These are phyloP conservation scores for Metschnikowia gelsemii DNA, from an alignment of 805 yeast genomes.

Conservation along the genomic window DNA sequence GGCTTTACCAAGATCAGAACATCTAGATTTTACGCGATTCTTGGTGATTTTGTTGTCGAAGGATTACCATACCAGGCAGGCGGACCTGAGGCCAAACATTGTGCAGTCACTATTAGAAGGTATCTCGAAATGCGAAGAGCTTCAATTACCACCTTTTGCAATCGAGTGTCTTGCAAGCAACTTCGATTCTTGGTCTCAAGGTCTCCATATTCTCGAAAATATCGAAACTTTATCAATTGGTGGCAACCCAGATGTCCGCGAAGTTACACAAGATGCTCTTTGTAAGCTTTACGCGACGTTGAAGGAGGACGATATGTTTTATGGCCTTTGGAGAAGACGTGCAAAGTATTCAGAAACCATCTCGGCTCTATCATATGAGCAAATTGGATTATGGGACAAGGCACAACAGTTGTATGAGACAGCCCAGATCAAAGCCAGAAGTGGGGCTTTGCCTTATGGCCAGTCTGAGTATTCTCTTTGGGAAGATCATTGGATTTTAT, in stretches of 20 bases:
- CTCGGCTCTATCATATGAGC: slow-evolving; percentile 90
- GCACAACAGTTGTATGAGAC: slow-evolving; percentile 93
- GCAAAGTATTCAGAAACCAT: slow-evolving; percentile 93
- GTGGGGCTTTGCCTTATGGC: slow-evolving; percentile 92
- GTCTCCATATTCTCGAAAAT: slow-evolving; percentile 79
- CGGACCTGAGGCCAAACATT: slow-evolving; percentile 82
- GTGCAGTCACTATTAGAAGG: slow-evolving; percentile 83
- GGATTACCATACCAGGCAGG: slow-evolving; percentile 91
- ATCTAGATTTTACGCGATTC: slow-evolving; percentile 78
- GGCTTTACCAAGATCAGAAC: slow-evolving; percentile 74
- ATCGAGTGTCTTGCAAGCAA: slow-evolving; percentile 84
- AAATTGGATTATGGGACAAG: slow-evolving; percentile 90
- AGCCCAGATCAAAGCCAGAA: slow-evolving; percentile 94
- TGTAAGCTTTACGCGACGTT: slow-evolving; percentile 84
- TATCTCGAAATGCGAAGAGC: slow-evolving; percentile 64
- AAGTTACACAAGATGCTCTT: slow-evolving; percentile 85
- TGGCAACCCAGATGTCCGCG: slow-evolving; percentile 73
- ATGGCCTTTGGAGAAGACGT: slow-evolving; percentile 95
- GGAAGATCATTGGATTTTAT: slow-evolving; percentile 98
- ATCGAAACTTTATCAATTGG: slow-evolving; percentile 55
- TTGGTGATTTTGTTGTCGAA: slow-evolving; percentile 77
- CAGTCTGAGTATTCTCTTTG: slow-evolving; percentile 93
- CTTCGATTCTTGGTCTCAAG: slow-evolving; percentile 88
- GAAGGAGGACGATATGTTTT: slow-evolving; percentile 95
- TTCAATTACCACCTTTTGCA: slow-evolving; percentile 91